Evolutionary conservation across 2,329 filamentous ascomycete species (phyloP).

Genomic region (Alternaria burnsii): DNA sequence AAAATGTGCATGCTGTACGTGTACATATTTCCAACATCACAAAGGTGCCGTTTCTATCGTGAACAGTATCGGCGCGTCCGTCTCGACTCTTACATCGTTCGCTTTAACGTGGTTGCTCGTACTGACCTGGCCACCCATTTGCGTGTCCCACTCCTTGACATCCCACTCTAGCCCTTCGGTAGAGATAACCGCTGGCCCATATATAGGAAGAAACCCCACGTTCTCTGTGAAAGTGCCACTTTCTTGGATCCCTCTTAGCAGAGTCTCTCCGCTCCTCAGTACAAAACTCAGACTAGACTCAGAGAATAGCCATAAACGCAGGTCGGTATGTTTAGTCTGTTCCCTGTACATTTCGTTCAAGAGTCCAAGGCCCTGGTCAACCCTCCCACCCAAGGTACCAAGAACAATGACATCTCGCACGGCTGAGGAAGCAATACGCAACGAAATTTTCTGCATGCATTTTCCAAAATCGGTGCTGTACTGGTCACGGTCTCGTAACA

Average conservation of each 20-base stretch:
- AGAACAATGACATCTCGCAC: slow-evolving; percentile 75
- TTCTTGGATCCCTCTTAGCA: slow-evolving; percentile 68
- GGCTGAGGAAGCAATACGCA: slow-evolving; percentile 48
- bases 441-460: slow-evolving; percentile 66
- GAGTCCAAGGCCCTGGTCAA: slow-evolving; percentile 91
- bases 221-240: slow-evolving; percentile 72
- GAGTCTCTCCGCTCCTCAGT: slow-evolving; percentile 73
- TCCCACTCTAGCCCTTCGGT: slow-evolving; percentile 91
- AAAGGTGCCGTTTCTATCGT: slow-evolving; percentile 53
- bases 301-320: slow-evolving; percentile 77
- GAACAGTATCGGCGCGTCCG: slow-evolving; percentile 57
- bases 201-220: slow-evolving; percentile 85
- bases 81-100: slow-evolving; percentile 51
- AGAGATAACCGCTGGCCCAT: slow-evolving; percentile 78
- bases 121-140: slow-evolving; percentile 59
- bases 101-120: slow-evolving; percentile 59
- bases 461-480: slow-evolving; percentile 93
- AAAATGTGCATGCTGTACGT: neutral
- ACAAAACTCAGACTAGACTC: slow-evolving; percentile 84
- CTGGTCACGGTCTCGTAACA: slow-evolving; percentile 80
- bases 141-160: slow-evolving; percentile 77
- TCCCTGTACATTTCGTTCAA: slow-evolving; percentile 80
- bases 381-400: slow-evolving; percentile 85
- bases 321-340: slow-evolving; percentile 53
- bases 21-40: neutral